These are phyloP conservation scores for Crithidia thermophila DNA, from an alignment of 208 protist species.

Conservation along the genomic window DNA sequence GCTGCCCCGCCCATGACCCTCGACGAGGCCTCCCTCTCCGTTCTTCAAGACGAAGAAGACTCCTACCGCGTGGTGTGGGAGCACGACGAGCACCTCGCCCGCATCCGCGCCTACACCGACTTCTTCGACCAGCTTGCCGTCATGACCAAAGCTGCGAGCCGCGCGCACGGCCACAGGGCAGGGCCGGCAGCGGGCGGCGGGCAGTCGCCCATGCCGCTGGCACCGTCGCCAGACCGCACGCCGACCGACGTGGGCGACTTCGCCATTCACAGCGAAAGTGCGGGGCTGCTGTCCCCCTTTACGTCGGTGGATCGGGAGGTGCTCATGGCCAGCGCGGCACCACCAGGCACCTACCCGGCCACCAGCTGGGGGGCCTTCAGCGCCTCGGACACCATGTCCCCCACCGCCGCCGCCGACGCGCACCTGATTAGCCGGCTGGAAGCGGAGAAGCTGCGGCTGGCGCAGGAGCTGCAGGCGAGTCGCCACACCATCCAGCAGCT, in stretches of 20 bases:
- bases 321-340: conserved; percentile 1
- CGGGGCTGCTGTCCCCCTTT: conserved; percentile 5
- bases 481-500: conserved; percentile 14
- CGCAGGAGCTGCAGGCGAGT: conserved; percentile 18
- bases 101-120: conserved; percentile 28
- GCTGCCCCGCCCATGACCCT: no score
- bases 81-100: conserved; percentile 29
- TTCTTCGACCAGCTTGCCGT: conserved; percentile 22
- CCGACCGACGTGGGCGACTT: not conserved
- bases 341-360: conserved; percentile 4
- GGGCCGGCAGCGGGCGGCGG: not conserved
- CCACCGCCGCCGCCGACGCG: not conserved
- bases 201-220: conserved; percentile 2
- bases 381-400: not conserved
- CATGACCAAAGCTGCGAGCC: not conserved
- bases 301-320: conserved; percentile 12
- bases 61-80: conserved; percentile 25
- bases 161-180: not conserved
- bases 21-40: conserved; percentile 2
- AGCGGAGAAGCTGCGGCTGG: conserved; percentile 9
- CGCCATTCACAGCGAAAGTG: conserved; percentile 8
- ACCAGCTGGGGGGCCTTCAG: not conserved
- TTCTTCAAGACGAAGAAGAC: conserved; percentile 33
- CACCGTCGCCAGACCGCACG: not conserved
- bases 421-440: conserved; percentile 10